These are phyloP conservation scores for Trifolium pratense DNA, from an alignment of 306 rosid genomes.

Conservation along the genomic window DNA sequence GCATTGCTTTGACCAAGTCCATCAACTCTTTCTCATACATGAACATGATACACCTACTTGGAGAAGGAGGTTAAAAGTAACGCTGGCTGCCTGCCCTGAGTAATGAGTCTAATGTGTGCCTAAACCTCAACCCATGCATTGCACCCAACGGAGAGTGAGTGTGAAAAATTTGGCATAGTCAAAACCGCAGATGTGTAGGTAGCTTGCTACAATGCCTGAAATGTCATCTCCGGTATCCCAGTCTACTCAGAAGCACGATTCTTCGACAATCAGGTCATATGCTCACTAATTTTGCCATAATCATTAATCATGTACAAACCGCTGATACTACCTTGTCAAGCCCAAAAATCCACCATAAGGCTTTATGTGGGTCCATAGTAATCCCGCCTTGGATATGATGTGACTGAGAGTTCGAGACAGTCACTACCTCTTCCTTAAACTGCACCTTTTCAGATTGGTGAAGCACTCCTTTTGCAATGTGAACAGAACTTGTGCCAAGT, in stretches of 20 bases:
- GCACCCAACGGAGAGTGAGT: background rate
- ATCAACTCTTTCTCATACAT: slow-evolving; percentile 1
- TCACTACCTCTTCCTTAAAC: slow-evolving; percentile 3
- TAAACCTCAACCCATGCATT: background rate
- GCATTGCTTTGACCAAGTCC: background rate
- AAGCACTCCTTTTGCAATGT: background rate
- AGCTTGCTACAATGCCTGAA: background rate
- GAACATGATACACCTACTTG: background rate
- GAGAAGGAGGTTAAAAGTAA: background rate
- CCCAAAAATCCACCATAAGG: background rate
- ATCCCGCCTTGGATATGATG: background rate
- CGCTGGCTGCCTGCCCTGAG: background rate
- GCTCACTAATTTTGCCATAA: background rate
- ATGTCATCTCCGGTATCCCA: background rate
- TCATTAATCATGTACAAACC: background rate
- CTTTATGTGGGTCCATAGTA: background rate
- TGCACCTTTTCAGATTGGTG: background rate
- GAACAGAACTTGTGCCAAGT: background rate
- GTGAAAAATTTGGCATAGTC: background rate
- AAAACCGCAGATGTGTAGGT: background rate
- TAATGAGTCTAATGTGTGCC: background rate
- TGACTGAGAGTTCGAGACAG: background rate
- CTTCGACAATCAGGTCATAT: background rate
- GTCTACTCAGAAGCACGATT: background rate
- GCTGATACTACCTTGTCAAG: background rate